These are phyloP conservation scores for Pythium aquatile DNA, from an alignment of 352 stramenopile genomes.

Conservation along the genomic window DNA sequence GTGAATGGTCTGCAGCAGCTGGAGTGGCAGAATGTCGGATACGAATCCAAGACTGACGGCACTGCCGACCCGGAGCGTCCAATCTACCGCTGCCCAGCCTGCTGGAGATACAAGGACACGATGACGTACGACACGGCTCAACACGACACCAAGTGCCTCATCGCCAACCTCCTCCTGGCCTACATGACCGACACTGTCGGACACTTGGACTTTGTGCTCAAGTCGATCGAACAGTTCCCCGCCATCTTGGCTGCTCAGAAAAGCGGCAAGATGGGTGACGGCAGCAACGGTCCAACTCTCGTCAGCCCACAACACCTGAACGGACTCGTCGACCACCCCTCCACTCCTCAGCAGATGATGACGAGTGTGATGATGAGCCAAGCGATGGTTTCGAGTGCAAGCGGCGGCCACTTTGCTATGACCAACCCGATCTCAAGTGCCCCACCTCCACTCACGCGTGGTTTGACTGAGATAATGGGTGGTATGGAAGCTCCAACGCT, in stretches of 20 bases:
- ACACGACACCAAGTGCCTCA: slow-evolving; percentile 82
- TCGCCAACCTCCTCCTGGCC: slow-evolving; percentile 76
- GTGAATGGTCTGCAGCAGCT: slow-evolving; percentile 77
- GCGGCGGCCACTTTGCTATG: slow-evolving; percentile 58
- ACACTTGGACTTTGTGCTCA: slow-evolving; percentile 76
- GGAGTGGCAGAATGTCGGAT: slow-evolving; percentile 80
- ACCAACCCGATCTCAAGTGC: slow-evolving; percentile 33
- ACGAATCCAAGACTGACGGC: slow-evolving; percentile 74
- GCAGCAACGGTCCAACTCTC: slow-evolving; percentile 14
- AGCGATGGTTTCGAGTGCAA: slow-evolving; percentile 37
- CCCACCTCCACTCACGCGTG: slow-evolving; percentile 35
- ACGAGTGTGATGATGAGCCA: slow-evolving; percentile 71
- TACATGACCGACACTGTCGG: slow-evolving; percentile 80
- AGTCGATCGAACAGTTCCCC: slow-evolving; percentile 71
- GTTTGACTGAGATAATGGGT: slow-evolving; percentile 63
- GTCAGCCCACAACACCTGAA: slow-evolving; percentile 41
- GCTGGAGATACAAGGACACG: slow-evolving; percentile 82
- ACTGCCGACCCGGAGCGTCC: slow-evolving; percentile 65
- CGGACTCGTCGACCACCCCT: slow-evolving; percentile 29
- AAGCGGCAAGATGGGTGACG: slow-evolving; percentile 34
- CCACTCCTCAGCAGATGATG: slow-evolving; percentile 48
- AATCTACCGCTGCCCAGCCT: slow-evolving; percentile 81
- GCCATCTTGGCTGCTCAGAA: slow-evolving; percentile 61
- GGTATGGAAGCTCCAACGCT: slow-evolving; percentile 70
- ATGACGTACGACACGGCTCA: slow-evolving; percentile 84